These are phyloP conservation scores for Eucalyptus regnans DNA, from an alignment of 345 rosid species.

Conservation along the genomic window DNA sequence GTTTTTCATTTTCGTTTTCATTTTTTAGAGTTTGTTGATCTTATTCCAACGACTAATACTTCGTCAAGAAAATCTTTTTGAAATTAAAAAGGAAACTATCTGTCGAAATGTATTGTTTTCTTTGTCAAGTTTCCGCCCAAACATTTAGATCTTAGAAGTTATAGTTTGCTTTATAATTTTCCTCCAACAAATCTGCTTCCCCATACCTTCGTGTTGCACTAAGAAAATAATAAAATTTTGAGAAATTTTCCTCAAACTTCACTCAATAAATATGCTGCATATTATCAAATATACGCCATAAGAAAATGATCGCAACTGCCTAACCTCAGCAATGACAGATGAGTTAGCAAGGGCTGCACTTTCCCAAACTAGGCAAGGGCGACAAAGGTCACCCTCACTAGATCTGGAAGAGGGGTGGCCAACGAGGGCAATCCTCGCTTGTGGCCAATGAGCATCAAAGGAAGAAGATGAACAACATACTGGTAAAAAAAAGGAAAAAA, in stretches of 20 bases:
- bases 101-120: background rate
- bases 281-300: background rate
- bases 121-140: background rate
- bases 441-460: background rate
- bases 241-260: background rate
- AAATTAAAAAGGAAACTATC: background rate
- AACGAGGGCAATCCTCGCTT: background rate
- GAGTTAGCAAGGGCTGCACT: background rate
- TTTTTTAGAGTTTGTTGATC: background rate
- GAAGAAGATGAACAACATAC: background rate
- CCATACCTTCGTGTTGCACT: background rate
- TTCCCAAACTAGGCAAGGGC: background rate
- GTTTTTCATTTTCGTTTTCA: background rate
- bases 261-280: background rate
- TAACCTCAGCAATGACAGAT: background rate
- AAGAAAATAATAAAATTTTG: background rate
- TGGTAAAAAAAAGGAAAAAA: background rate
- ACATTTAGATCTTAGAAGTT: background rate
- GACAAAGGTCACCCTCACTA: background rate
- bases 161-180: background rate
- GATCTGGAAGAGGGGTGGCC: background rate
- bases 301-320: background rate
- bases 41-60: background rate
- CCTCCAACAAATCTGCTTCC: background rate
- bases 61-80: background rate